These are phyloP conservation scores for Jacaranda mimosifolia DNA, from an alignment of 257 asterid genomes.

Conservation along the genomic window DNA sequence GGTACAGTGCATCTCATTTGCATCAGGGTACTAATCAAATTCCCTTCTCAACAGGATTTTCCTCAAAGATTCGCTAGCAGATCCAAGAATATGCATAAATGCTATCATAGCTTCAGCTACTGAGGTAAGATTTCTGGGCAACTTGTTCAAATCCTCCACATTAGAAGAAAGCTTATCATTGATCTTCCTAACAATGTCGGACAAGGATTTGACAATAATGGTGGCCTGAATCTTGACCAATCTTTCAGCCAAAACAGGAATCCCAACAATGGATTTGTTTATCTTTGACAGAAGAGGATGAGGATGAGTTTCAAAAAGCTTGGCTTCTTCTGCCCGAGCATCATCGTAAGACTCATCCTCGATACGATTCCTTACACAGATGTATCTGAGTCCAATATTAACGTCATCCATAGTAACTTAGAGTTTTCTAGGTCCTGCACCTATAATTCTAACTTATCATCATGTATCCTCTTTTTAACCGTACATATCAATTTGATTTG, in stretches of 20 bases:
- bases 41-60: conserved; percentile 50
- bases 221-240: conserved; percentile 45
- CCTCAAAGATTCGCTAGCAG: conserved; percentile 44
- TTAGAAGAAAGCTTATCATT: conserved; percentile 43
- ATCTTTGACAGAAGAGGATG: conserved; percentile 12
- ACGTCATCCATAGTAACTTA: conserved; percentile 23
- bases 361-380: conserved; percentile 36
- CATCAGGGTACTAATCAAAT: conserved; percentile 54
- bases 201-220: conserved; percentile 45
- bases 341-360: conserved; percentile 30
- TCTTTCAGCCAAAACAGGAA: conserved; percentile 45
- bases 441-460: too few species aligned
- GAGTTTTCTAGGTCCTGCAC: too few species aligned
- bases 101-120: conserved; percentile 46
- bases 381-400: conserved; percentile 27
- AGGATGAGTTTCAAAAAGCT: conserved; percentile 21
- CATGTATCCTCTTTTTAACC: too few species aligned
- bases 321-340: conserved; percentile 12
- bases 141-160: conserved; percentile 37
- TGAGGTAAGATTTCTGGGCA: conserved; percentile 35
- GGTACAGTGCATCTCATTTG: conserved; percentile 38
- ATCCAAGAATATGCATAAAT: conserved; percentile 38
- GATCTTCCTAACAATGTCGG: conserved; percentile 46
- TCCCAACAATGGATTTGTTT: conserved; percentile 21
- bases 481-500: too few species aligned